These are phyloP conservation scores for Mayamaea pseudoterrestris DNA, from an alignment of 108 stramenopile species.

Conservation along the genomic window DNA sequence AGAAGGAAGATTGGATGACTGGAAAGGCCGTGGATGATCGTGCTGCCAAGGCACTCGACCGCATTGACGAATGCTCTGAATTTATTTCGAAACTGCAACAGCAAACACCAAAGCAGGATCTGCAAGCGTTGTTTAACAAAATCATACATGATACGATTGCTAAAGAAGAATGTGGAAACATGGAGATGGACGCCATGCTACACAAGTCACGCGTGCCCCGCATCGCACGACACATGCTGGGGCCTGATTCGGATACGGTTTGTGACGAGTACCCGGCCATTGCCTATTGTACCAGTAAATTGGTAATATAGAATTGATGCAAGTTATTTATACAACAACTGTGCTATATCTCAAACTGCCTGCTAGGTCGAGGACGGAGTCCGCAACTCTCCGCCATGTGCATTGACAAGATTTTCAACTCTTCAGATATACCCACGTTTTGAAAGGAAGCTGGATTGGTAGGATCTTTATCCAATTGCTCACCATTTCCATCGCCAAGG, in stretches of 20 bases:
- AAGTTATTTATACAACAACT: too few relatives aligned
- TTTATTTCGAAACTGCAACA: neutral
- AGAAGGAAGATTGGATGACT: neutral
- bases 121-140: too few relatives aligned
- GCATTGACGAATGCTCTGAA: neutral
- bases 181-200: too few relatives aligned
- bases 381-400: neutral
- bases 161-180: too few relatives aligned
- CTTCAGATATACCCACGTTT: neutral
- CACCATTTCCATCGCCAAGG: neutral
- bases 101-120: neutral
- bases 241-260: too few relatives aligned
- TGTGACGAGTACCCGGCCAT: too few relatives aligned
- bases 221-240: too few relatives aligned
- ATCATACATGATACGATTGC: too few relatives aligned
- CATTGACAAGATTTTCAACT: constrained; percentile 3
- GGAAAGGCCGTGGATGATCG: neutral
- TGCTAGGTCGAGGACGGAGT: neutral
- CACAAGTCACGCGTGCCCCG: too few relatives aligned
- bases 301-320: too few relatives aligned
- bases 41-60: neutral
- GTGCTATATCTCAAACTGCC: too few relatives aligned
- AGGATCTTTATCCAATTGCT: neutral
- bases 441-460: neutral
- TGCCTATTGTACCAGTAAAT: too few relatives aligned